Evolutionary conservation across 768 basidiomycete genomes (phyloP), one percentile per base, ranked within the genome.

Genomic region (Coprinopsis sp.): DNA sequence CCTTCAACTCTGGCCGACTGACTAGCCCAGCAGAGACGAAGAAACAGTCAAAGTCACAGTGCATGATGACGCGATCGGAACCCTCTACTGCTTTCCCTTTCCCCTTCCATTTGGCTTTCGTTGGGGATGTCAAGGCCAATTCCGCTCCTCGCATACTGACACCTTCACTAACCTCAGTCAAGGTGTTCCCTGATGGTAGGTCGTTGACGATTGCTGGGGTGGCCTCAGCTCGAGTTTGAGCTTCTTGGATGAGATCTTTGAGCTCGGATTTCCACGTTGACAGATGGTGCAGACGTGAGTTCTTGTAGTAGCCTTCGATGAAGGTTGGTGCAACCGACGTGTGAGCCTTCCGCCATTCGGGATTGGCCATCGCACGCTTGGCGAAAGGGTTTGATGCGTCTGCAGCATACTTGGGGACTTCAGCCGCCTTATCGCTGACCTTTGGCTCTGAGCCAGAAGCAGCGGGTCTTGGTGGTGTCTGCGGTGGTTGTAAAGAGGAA

Each of bases 1-100:
- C 92, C 44, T 79, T 79, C 36, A 96, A 65, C 49, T 95, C 78
- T 0, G 91, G 90, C 2, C 92, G 73, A 47, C 74, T 80, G 2
- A 89, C 72, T 41, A 94, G 66, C 0, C 92, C 91, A n/a, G 85
- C 95, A 1, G 89, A 84, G 10, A 97, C 94, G 59, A 99, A 99
- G 72, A 97, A 98, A 52, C 85, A 91, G 58, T 99, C 96, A 53
- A 98, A 97, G 62, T 93, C 91, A 54, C 87, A 90, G 56, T 93
- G 91, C 87, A 93, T 89, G 56, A 91, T 86, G 8, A 88, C 79
- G 13, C 76, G 74, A 33, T 81, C 76, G 27, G 72, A 73, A 27
- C 71, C 71, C 33, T 73, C 74, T 37, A 63, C 66, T 13, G 70
- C 77, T 55, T 73, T 81, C 50, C 69, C 73, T 60, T 81, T 84